Conservation (phyloP, 2,329 filamentous ascomycete genomes). For the Colletotrichum sansevieriae region DNA sequence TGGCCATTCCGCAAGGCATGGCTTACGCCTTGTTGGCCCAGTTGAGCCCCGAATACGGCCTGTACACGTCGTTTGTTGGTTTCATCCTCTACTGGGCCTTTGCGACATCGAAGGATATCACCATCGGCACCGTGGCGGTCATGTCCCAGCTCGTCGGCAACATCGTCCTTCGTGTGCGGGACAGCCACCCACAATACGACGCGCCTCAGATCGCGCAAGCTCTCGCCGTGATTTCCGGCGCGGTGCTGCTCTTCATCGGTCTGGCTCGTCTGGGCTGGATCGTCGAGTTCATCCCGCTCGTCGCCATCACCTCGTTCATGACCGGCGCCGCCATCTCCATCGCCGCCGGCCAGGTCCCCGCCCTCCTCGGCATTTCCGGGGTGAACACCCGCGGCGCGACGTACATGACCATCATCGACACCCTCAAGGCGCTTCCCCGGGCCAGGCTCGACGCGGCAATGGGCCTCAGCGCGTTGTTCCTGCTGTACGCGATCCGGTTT, state of each 20-base stretch:
- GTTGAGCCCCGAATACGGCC: slow-evolving; percentile 76
- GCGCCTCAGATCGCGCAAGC: slow-evolving; percentile 58
- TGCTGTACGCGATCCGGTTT: slow-evolving; percentile 75
- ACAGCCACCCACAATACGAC: slow-evolving; percentile 50
- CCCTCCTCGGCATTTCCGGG: slow-evolving; percentile 56
- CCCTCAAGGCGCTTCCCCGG: slow-evolving; percentile 54
- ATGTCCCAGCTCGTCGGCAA: slow-evolving; percentile 65
- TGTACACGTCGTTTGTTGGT: slow-evolving; percentile 87
- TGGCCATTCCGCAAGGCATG: slow-evolving; percentile 85
- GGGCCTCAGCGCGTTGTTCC: slow-evolving; percentile 74
- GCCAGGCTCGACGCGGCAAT: slow-evolving; percentile 77
- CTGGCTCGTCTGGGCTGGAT: slow-evolving; percentile 63
- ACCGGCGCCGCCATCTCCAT: slow-evolving; percentile 66
- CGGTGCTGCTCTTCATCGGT: slow-evolving; percentile 59
- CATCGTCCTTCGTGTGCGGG: slow-evolving; percentile 55
- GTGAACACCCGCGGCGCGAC: slow-evolving; percentile 61
- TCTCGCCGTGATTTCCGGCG: slow-evolving; percentile 60
- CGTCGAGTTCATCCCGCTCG: slow-evolving; percentile 65
- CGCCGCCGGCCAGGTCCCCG: slow-evolving; percentile 61
- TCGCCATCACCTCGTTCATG: slow-evolving; percentile 64
- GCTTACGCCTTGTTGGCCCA: slow-evolving; percentile 81
- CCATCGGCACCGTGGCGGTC: slow-evolving; percentile 71
- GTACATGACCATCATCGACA: slow-evolving; percentile 60
- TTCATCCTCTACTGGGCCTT: slow-evolving; percentile 87
- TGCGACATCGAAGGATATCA: slow-evolving; percentile 87